Base-by-base conservation (phyloP, 257 asterid species). In the Primulina huaijiensis region DNA sequence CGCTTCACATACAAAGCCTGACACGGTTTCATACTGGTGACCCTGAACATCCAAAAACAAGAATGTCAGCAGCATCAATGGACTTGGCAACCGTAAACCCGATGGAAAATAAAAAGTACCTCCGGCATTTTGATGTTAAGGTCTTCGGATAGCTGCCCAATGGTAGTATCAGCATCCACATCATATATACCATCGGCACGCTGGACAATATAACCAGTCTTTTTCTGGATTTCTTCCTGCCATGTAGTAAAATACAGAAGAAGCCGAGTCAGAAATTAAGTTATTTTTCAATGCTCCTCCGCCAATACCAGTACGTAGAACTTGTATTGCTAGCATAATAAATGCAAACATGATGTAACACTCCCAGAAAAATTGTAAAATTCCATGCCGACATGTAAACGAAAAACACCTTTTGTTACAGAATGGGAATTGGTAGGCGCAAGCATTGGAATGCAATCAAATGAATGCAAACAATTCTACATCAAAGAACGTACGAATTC, bases 201-300 rank as follows among this genome's bases (percentile, higher is more conserved):
- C 96, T 91, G 89, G 75, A 94, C 96, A 64, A 94, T 70, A 50
- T 94, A 90, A 6, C 97, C 99, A 69, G 99, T 94, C 84, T 94
- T 90, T 75, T 94, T 94, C 90, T 91, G 95, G 74, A 94, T 94
- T 85, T 94, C 99, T 81, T 94, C 99, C 99, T 94, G 89, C 50
- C 75, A 72, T 57, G 29, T 66, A 21, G 67, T 65, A 65, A 60
- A 75, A 67, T 46, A 57, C 31, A 72, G 27, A 43, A 43, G 31
- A 46, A 76, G 67, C 67, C 59, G n/a, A 31, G 25, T 23, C 25
- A 23, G 33, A 58, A 21, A 63, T 27, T 16, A 68, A 38, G 67
- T 31, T 62, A 67, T 27, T 19, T 16, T 10, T 67, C 35, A 63
- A 30, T 53, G 71, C 53, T 68, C 11, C 62, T 71, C 25, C 25